Conservation (phyloP, 1,139 yeast species). For the Candida pseudoviswanathii region DNA sequence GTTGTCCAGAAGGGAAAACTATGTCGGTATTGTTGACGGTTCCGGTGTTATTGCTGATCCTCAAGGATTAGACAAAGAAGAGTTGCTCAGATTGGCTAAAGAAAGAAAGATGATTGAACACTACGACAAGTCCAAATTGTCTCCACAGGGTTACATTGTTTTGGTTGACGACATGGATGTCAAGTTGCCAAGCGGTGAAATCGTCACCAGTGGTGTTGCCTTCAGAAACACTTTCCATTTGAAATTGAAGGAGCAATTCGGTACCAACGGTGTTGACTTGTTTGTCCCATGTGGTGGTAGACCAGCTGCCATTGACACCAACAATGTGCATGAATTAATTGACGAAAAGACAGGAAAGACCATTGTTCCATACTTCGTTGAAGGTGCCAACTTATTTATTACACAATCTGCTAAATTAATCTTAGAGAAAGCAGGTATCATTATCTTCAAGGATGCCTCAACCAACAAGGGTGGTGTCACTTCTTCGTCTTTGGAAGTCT, state of each 20-base stretch:
- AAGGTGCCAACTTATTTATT: constrained; percentile 95
- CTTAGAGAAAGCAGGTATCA: constrained; percentile 83
- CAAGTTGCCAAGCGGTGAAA: constrained; percentile 72
- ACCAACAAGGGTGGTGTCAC: constrained; percentile 99
- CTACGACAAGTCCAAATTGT: constrained; percentile 67
- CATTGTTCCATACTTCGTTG: constrained; percentile 85
- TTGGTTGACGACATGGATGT: constrained; percentile 85
- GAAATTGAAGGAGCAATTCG: constrained; percentile 64
- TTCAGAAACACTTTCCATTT: constrained; percentile 93
- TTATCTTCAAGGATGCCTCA: constrained; percentile 93
- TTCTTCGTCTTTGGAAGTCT: constrained; percentile 91
- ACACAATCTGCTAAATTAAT: constrained; percentile 91
- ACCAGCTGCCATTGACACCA: constrained; percentile 92
- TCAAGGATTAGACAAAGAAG: constrained; percentile 78
- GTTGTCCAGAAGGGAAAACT: constrained; percentile 76
- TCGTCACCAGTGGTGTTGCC: constrained; percentile 82
- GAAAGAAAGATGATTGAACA: constrained; percentile 74
- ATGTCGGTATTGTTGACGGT: constrained; percentile 92
- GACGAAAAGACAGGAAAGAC: constrained; percentile 77
- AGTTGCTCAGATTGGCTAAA: constrained; percentile 77
- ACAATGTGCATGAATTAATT: constrained; percentile 73
- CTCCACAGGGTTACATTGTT: constrained; percentile 77
- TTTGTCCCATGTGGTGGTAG: constrained; percentile 99
- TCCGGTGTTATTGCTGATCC: constrained; percentile 95
- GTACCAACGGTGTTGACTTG: constrained; percentile 63